Percentiles rank a stretch among this genome's conserved stretches.
These are phyloP conservation scores for Dictyostelium purpureum DNA, from an alignment of 78 protist species.

Conservation along the genomic window DNA sequence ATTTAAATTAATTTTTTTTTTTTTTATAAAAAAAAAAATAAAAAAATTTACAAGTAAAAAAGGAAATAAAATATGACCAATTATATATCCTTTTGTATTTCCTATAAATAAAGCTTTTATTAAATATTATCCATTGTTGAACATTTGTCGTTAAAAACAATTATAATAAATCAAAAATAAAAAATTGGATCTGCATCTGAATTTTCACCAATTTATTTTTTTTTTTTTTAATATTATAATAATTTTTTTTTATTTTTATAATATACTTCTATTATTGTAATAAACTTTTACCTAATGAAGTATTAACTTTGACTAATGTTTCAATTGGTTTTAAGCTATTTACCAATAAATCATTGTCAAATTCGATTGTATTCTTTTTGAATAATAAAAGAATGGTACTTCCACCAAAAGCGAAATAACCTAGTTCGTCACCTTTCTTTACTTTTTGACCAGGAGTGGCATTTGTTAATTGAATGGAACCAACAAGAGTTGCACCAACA, in stretches of 20 bases:
- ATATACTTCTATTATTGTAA: background rate
- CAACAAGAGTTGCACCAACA: conserved; percentile 91
- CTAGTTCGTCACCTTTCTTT: conserved; percentile 83
- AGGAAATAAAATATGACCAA: too few species aligned
- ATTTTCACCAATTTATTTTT: background rate
- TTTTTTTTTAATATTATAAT: background rate
- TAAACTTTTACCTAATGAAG: conserved; percentile 71
- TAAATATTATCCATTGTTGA: too few species aligned
- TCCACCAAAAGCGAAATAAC: conserved; percentile 92
- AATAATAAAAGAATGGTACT: conserved; percentile 79
- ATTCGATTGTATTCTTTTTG: conserved; percentile 60
- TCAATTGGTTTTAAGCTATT: conserved; percentile 84
- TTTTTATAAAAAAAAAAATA: too few species aligned
- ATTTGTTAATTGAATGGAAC: conserved; percentile 80
- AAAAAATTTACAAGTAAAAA: too few species aligned
- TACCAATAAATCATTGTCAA: conserved; percentile 79
- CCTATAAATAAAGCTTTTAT: too few species aligned
- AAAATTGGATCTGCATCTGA: too few species aligned
- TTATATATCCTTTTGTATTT: too few species aligned
- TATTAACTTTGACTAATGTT: conserved; percentile 85
- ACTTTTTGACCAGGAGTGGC: conserved; percentile 50
- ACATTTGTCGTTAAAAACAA: too few species aligned
- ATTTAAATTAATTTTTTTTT: too few species aligned
- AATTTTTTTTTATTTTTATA: background rate
- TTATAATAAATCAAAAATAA: too few species aligned